Conservation (phyloP, 2,329 filamentous ascomycete genomes). For the Ophiognomonia clavigignenti-juglandacearum region DNA sequence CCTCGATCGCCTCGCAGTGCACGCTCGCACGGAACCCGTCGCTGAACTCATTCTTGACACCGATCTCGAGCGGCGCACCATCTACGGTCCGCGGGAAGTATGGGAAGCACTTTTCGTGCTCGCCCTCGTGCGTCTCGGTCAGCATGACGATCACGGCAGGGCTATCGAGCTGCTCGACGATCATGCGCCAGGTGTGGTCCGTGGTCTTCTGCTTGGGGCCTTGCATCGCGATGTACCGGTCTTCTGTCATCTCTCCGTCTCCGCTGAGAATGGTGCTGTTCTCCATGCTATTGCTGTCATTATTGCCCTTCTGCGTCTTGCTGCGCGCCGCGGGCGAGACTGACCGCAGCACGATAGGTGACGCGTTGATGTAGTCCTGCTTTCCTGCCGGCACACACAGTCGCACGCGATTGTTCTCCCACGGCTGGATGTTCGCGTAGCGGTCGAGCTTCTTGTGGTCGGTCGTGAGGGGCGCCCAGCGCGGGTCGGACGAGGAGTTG, state of each 20-base stretch:
- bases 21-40: conserved; percentile 67
- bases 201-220: conserved; percentile 75
- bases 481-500: conserved; percentile 32
- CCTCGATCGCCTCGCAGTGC: conserved; percentile 56
- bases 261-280: background rate
- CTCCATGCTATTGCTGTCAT: too few relatives aligned
- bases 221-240: conserved; percentile 85
- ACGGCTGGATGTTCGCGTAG: conserved; percentile 86
- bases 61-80: conserved; percentile 50
- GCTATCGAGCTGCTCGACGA: conserved; percentile 69
- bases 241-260: conserved; percentile 27
- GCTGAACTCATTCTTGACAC: conserved; percentile 59
- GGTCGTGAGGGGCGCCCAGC: conserved; percentile 48
- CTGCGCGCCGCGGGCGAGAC: conserved; percentile 29
- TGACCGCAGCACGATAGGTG: conserved; percentile 56
- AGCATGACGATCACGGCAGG: conserved; percentile 90
- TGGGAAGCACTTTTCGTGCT: conserved; percentile 77
- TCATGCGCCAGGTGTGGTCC: conserved; percentile 92
- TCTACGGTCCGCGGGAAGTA: conserved; percentile 69
- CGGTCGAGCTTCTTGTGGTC: conserved; percentile 65
- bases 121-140: conserved; percentile 77
- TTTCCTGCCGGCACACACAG: conserved; percentile 70
- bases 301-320: conserved; percentile 17
- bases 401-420: conserved; percentile 78
- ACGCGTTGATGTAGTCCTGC: conserved; percentile 80